These are phyloP conservation scores for Acanthamoeba sp. DNA, from an alignment of 208 protist genomes.

Conservation along the genomic window DNA sequence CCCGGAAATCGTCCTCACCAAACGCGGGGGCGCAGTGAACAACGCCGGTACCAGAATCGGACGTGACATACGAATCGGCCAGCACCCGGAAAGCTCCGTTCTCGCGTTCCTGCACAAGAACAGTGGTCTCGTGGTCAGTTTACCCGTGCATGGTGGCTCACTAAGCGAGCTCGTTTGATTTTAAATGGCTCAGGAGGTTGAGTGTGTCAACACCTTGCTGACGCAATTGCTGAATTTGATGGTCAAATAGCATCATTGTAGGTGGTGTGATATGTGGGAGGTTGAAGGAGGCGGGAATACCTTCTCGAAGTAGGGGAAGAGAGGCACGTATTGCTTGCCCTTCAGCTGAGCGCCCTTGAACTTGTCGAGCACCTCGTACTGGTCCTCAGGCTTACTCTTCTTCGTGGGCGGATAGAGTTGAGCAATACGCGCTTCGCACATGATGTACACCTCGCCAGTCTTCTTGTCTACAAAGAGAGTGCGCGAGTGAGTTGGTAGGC, in stretches of 20 bases:
- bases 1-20: slow-evolving; percentile 99
- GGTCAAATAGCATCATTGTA: slow-evolving; percentile 15
- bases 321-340: slow-evolving; percentile 95
- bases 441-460: slow-evolving; percentile 85
- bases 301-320: slow-evolving; percentile 97
- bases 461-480: slow-evolving; percentile 75
- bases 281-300: slow-evolving; percentile 58
- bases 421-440: slow-evolving; percentile 82
- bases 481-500: not conserved
- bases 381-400: slow-evolving; percentile 64
- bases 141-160: not conserved
- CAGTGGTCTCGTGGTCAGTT: not conserved
- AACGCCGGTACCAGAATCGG: slow-evolving; percentile 98
- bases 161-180: no score
- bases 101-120: slow-evolving; percentile 75
- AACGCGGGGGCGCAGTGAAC: slow-evolving; percentile 99
- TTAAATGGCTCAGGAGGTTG: not conserved
- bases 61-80: slow-evolving; percentile 97
- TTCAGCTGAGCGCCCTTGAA: slow-evolving; percentile 94
- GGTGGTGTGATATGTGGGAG: not conserved
- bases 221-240: slow-evolving; percentile 56
- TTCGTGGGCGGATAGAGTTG: slow-evolving; percentile 87
- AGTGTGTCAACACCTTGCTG: slow-evolving; percentile 7
- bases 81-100: slow-evolving; percentile 95
- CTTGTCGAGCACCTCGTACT: slow-evolving; percentile 88